Base-by-base conservation (phyloP, 192 early-diverging fungal genomes). In the Coemansia sp. region DNA sequence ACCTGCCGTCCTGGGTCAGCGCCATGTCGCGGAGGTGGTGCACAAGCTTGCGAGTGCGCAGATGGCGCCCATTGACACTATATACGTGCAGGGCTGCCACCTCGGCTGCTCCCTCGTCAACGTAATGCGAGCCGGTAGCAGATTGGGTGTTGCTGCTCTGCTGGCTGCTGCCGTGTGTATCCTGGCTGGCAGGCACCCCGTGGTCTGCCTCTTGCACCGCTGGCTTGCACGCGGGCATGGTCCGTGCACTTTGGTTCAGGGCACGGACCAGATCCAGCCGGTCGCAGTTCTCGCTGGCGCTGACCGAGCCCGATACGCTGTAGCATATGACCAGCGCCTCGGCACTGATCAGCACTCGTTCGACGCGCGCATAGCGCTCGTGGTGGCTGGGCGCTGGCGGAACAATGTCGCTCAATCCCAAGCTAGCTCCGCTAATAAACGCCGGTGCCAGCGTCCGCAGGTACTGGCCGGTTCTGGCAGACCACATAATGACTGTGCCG, bases 11-110 rank as follows among this genome's bases (percentile, higher is more conserved):
- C 12, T 17, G 44, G 10, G 69, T 72, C 53, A 72, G 39, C 15
- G 69, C 69, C 34, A 72, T 65, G 50, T 72, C 69, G 31, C 58
- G 53, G n/a, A 72, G 53, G 20, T 49, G 58, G 19, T 57, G 69
- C 2, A 58, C 58, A 20, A 72, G 62, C 50, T 57, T 72, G 43
- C 69, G 69, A 12, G 69, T 72, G 49, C 62, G 69, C 53, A 72
- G 39, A 26, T 65, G 69, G 22, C 69, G 58, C 2, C 69, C 69
- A 40, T 72, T 72, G 50, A 65, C 35, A 10, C 40, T 48, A 39
- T 65, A 72, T 6, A 72, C 62, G n/a, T 72, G 69, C 15, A 72
- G 36, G 8, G 69, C 69, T 2, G 53, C 69, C 10, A 42, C 58
- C 30, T 71, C 68, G 1, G 32, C 62, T 20, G 44, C 60, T 12